These are phyloP conservation scores for Sindora glabra DNA, from an alignment of 306 rosid species.

Conservation along the genomic window DNA sequence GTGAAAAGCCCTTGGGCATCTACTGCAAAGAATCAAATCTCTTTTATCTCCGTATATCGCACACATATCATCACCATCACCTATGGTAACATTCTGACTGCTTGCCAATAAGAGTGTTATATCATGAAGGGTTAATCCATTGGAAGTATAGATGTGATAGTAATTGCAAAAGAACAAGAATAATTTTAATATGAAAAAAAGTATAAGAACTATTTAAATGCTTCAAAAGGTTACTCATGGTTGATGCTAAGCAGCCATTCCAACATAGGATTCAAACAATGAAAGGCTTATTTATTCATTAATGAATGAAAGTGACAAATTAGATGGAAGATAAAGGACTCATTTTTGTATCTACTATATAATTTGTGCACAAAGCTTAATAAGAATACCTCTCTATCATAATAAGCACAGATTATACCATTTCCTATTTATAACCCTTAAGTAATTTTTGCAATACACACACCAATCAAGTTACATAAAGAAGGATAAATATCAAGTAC, in stretches of 20 bases:
- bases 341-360: not conserved
- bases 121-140: constrained; percentile 94
- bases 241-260: constrained; percentile 99
- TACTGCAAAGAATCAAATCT: constrained; percentile 70
- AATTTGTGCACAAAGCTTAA: not conserved
- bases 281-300: constrained; percentile 85
- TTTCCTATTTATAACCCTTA: constrained; percentile 90
- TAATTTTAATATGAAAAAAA: constrained; percentile 3
- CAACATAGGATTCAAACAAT: constrained; percentile 98
- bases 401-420: constrained; percentile 83
- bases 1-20: constrained; percentile 95
- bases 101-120: constrained; percentile 88
- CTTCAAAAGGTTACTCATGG: constrained; percentile 64
- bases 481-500: not conserved
- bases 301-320: constrained; percentile 9
- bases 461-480: constrained; percentile 9
- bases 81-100: constrained; percentile 86
- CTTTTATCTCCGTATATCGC: constrained; percentile 91
- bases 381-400: constrained; percentile 78
- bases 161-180: constrained; percentile 51
- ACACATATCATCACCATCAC: constrained; percentile 98
- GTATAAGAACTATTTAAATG: not conserved
- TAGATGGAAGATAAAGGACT: not conserved
- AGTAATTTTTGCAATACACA: constrained; percentile 63
- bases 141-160: constrained; percentile 90